These are phyloP conservation scores for Ophiostoma populinum DNA, from an alignment of 2,329 filamentous ascomycete species.

Conservation along the genomic window DNA sequence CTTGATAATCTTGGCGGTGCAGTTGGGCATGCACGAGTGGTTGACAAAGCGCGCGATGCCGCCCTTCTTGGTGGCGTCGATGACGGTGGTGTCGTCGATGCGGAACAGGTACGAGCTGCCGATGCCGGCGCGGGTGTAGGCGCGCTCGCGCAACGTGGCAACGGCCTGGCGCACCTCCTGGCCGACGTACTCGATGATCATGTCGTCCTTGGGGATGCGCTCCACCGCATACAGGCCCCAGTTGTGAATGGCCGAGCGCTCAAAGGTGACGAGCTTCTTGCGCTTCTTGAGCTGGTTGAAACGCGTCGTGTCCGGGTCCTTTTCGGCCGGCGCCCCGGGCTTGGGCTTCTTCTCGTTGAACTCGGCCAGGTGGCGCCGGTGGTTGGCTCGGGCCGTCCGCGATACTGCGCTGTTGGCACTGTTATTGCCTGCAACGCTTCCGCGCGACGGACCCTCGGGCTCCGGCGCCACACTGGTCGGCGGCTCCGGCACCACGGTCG, in stretches of 20 bases:
- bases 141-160: slow-evolving; percentile 83
- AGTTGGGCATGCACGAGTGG: slow-evolving; percentile 94
- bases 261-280: slow-evolving; percentile 98
- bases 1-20: slow-evolving; percentile 98
- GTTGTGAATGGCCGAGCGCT: slow-evolving; percentile 92
- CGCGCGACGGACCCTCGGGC: slow-evolving; percentile 59
- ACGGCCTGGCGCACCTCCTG: slow-evolving; percentile 95
- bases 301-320: slow-evolving; percentile 78
- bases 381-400: slow-evolving; percentile 85
- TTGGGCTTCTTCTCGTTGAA: slow-evolving; percentile 89
- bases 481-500: no score
- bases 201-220: slow-evolving; percentile 91
- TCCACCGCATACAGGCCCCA: slow-evolving; percentile 98
- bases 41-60: slow-evolving; percentile 98
- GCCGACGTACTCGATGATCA: slow-evolving; percentile 99
- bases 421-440: slow-evolving; percentile 16
- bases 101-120: slow-evolving; percentile 95
- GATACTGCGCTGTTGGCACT: slow-evolving; percentile 26
- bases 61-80: slow-evolving; percentile 96
- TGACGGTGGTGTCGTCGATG: slow-evolving; percentile 93
- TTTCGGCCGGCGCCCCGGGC: slow-evolving; percentile 32
- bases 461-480: slow-evolving; percentile 56
- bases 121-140: slow-evolving; percentile 90
- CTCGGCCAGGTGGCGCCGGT: slow-evolving; percentile 83
- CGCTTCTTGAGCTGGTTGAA: slow-evolving; percentile 99